Percentiles rank a stretch among this genome's conserved stretches.
These are phyloP conservation scores for Populus deltoides DNA, from an alignment of 345 rosid genomes.

Conservation along the genomic window DNA sequence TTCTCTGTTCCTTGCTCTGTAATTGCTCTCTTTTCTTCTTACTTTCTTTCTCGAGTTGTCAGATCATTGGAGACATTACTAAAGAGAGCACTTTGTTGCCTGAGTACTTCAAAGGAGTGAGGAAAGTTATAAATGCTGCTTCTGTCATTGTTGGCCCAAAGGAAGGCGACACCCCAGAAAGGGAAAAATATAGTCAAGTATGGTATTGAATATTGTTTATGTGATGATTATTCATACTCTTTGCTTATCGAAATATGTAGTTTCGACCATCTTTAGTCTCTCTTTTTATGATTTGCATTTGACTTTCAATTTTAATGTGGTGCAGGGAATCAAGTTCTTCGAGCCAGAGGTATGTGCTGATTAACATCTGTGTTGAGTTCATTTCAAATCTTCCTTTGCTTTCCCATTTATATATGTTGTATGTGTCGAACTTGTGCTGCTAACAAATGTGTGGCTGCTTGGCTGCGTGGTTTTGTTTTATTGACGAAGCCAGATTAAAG, in stretches of 20 bases:
- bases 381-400: slow-evolving; percentile 5
- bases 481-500: slow-evolving; percentile 69
- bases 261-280: neutral
- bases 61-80: slow-evolving; percentile 83
- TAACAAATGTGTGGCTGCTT: slow-evolving; percentile 2
- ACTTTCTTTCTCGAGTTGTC: slow-evolving; percentile 1
- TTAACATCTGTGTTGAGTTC: slow-evolving; percentile 9
- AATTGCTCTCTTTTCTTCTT: neutral
- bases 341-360: slow-evolving; percentile 79
- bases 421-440: neutral
- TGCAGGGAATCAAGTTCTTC: slow-evolving; percentile 94
- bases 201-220: neutral
- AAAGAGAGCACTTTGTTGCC: slow-evolving; percentile 63
- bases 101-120: slow-evolving; percentile 79
- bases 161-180: slow-evolving; percentile 97
- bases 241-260: no score
- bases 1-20: neutral
- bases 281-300: slow-evolving; percentile 8
- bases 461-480: slow-evolving; percentile 3
- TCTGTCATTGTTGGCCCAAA: slow-evolving; percentile 96
- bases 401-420: neutral
- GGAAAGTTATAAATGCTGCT: slow-evolving; percentile 75
- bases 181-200: slow-evolving; percentile 92
- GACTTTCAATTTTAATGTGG: slow-evolving; percentile 23
- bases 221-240: neutral